Conservation (phyloP, 306 rosid genomes). For the Ceratonia siliqua region DNA sequence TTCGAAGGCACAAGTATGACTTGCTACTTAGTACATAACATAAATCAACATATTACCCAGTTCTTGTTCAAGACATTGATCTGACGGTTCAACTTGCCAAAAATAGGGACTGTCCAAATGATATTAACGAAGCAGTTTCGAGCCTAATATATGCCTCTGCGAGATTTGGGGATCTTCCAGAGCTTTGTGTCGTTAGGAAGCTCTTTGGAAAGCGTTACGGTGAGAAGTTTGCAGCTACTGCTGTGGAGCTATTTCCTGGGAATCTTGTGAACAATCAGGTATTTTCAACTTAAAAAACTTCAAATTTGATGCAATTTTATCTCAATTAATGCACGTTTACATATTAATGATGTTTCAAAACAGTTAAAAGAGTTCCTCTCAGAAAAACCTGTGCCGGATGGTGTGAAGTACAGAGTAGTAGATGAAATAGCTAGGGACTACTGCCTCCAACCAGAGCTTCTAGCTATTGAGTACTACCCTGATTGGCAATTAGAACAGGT, state of each 20-base stretch:
- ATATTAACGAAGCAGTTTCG: constrained; percentile 82
- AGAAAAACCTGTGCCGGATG: constrained; percentile 47
- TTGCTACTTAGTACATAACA: neutral
- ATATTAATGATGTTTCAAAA: constrained; percentile 28
- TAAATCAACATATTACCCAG: neutral
- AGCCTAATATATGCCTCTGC: constrained; percentile 88
- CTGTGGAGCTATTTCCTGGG: constrained; percentile 66
- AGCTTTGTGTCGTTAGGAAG: constrained; percentile 69
- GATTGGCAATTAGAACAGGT: constrained; percentile 62
- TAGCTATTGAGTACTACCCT: constrained; percentile 62
- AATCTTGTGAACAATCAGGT: constrained; percentile 81
- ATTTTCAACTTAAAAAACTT: neutral
- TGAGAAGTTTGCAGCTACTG: constrained; percentile 47
- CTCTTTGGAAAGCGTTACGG: constrained; percentile 79
- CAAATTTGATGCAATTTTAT: neutral
- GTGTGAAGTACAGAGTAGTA: constrained; percentile 52
- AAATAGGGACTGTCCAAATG: constrained; percentile 67
- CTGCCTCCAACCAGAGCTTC: constrained; percentile 46
- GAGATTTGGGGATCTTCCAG: constrained; percentile 85
- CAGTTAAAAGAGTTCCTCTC: constrained; percentile 68
- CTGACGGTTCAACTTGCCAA: neutral
- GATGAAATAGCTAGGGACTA: constrained; percentile 61
- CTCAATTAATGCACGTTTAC: neutral
- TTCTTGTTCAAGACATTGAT: neutral
- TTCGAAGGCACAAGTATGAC: constrained; percentile 65